phyloP scores from a whole-genome alignment of 148 eudicot species.

The Nepenthes gracilis region DNA sequence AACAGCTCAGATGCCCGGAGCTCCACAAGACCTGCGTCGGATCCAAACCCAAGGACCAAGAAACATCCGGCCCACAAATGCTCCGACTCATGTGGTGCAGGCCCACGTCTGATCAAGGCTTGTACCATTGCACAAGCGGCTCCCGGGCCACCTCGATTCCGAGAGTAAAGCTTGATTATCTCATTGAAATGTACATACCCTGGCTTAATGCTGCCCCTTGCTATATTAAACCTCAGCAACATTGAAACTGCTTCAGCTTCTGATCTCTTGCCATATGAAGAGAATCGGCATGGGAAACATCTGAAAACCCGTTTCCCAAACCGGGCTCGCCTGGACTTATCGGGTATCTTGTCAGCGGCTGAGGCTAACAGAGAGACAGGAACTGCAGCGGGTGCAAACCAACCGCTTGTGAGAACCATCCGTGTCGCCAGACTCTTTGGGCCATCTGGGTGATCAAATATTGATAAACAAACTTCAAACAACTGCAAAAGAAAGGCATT shows the following conservation, averaged over 20 bases:
- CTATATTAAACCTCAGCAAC: constrained; percentile 73
- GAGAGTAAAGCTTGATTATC: constrained; percentile 61
- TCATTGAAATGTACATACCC: constrained; percentile 57
- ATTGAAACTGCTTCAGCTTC: constrained; percentile 79
- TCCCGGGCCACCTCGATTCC: constrained; percentile 58
- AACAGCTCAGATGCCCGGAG: constrained; percentile 60
- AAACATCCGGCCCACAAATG: constrained; percentile 95
- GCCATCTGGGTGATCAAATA: constrained; percentile 91
- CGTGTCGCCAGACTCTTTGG: constrained; percentile 76
- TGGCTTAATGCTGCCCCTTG: constrained; percentile 56
- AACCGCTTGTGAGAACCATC: constrained; percentile 89
- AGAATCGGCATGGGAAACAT: constrained; percentile 60
- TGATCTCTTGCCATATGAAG: constrained; percentile 59
- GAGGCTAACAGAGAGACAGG: constrained; percentile 62
- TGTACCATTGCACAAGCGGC: constrained; percentile 69
- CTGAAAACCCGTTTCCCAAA: constrained; percentile 49
- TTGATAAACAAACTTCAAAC: constrained; percentile 90
- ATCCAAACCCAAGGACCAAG: constrained; percentile 66
- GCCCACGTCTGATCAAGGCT: constrained; percentile 47
- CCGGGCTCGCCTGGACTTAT: constrained; percentile 43
- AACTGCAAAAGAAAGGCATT: constrained; percentile 76
- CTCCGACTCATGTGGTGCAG: constrained; percentile 36
- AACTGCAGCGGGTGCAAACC: constrained; percentile 82
- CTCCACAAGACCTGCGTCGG: constrained; percentile 64
- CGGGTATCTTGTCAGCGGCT: constrained; percentile 69